phyloP scores from a whole-genome alignment of 2,329 filamentous ascomycete species.

The Aspergillus tamarii region DNA sequence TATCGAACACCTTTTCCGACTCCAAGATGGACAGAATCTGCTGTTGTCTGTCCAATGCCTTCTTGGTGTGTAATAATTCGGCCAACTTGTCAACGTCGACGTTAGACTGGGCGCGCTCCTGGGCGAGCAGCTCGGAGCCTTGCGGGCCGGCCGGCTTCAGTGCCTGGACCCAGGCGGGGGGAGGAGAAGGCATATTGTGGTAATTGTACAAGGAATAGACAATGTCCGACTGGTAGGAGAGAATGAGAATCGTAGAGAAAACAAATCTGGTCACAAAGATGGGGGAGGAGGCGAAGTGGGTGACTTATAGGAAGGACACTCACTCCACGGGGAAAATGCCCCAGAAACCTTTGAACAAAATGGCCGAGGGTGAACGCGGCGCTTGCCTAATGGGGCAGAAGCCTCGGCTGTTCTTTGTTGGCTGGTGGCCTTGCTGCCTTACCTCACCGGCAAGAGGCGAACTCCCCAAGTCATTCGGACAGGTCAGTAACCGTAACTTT shows the following conservation, averaged over 20 bases:
- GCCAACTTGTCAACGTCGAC: slow-evolving; percentile 69
- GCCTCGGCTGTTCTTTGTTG: neutral
- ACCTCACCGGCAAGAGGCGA: neutral
- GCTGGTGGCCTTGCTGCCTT: neutral
- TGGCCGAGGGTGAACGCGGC: slow-evolving; percentile 5
- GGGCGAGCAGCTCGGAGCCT: slow-evolving; percentile 68
- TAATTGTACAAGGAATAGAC: neutral
- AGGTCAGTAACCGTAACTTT: neutral
- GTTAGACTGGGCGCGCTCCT: slow-evolving; percentile 69
- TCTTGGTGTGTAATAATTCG: slow-evolving; percentile 69
- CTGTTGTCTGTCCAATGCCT: slow-evolving; percentile 63
- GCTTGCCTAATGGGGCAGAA: slow-evolving; percentile 3
- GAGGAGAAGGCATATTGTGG: slow-evolving; percentile 41
- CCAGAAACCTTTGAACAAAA: neutral
- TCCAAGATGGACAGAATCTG: slow-evolving; percentile 67
- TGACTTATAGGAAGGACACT: slow-evolving; percentile 3
- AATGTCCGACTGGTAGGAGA: neutral
- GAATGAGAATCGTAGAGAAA: neutral
- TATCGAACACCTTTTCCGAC: slow-evolving; percentile 73
- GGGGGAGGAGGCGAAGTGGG: neutral
- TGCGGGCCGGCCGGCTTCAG: slow-evolving; percentile 69
- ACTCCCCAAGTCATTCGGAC: neutral
- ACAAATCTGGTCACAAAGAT: neutral
- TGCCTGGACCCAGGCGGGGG: slow-evolving; percentile 68
- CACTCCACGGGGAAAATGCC: slow-evolving; percentile 10